phyloP scores from a whole-genome alignment of 1,139 yeast species.

The Zygosaccharomyces pseudobailii region DNA sequence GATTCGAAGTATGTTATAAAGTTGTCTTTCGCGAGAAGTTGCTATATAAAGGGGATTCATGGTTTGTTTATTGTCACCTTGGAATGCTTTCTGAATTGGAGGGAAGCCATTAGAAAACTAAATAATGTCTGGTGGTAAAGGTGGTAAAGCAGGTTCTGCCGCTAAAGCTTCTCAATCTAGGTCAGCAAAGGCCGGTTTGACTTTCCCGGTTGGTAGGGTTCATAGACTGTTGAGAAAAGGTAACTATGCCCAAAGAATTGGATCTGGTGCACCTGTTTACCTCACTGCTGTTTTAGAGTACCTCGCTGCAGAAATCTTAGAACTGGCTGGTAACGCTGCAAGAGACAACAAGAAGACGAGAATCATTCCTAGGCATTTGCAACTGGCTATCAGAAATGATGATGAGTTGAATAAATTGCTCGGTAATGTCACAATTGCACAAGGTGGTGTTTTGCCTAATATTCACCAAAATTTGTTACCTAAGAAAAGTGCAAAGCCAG shows the following conservation, averaged over 20 bases:
- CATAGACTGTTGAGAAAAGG: conserved; percentile 97
- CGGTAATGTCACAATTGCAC: conserved; percentile 93
- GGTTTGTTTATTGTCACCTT: not conserved
- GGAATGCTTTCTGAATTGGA: not conserved
- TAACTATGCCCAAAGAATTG: conserved; percentile 98
- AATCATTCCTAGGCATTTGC: conserved; percentile 97
- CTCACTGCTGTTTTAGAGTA: conserved; percentile 94
- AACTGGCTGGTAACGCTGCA: conserved; percentile 98
- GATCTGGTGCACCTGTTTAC: conserved; percentile 97
- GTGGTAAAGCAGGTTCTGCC: conserved; percentile 90
- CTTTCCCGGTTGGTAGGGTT: conserved; percentile 99
- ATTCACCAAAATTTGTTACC: conserved; percentile 93
- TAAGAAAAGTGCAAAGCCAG: conserved; percentile 76
- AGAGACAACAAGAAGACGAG: conserved; percentile 98
- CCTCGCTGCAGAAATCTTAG: conserved; percentile 94
- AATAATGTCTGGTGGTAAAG: conserved; percentile 97
- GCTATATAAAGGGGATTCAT: not conserved
- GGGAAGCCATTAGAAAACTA: conserved; percentile 6
- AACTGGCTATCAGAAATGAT: conserved; percentile 97
- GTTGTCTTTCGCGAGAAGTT: not conserved
- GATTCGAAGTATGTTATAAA: not conserved
- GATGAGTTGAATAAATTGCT: conserved; percentile 91
- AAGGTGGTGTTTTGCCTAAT: conserved; percentile 98
- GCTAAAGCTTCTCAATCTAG: conserved; percentile 96
- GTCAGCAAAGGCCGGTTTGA: conserved; percentile 97